Evolutionary conservation across 2,329 filamentous ascomycete species (phyloP).

Genomic region (Albophoma yamanashiensis): DNA sequence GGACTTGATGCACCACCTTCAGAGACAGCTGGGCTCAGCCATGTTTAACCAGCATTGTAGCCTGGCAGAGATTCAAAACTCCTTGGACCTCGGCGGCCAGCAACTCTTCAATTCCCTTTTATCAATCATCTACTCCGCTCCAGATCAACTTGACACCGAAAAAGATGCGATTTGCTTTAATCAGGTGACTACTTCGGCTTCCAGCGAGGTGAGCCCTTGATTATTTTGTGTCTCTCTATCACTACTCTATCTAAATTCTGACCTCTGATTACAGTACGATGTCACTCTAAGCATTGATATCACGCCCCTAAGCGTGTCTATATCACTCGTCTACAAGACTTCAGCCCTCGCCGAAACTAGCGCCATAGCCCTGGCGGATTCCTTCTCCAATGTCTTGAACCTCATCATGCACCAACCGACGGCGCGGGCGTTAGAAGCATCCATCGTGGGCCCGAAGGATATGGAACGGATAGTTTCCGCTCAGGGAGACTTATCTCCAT

Average conservation of each 20-base stretch:
- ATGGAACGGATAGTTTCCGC: background rate
- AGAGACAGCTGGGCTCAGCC: background rate
- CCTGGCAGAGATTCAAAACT: background rate
- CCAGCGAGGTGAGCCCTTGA: background rate
- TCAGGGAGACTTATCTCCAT: background rate
- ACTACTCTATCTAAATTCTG: background rate
- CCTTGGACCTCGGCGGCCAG: background rate
- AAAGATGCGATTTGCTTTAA: background rate
- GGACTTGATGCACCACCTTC: background rate
- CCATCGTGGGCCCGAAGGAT: background rate
- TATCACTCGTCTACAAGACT: background rate
- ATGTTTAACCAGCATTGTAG: background rate
- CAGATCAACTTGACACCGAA: background rate
- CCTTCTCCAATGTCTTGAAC: background rate
- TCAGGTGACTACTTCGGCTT: background rate
- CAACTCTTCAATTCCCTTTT: background rate
- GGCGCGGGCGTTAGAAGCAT: background rate
- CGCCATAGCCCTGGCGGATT: background rate
- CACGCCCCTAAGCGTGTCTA: background rate
- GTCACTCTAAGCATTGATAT: background rate
- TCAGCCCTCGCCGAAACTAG: background rate
- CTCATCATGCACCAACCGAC: background rate
- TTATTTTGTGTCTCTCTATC: background rate
- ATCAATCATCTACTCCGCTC: background rate
- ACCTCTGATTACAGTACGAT: background rate